Conservation (phyloP, 78 protist genomes). For the Dictyostelium citrinum region DNA sequence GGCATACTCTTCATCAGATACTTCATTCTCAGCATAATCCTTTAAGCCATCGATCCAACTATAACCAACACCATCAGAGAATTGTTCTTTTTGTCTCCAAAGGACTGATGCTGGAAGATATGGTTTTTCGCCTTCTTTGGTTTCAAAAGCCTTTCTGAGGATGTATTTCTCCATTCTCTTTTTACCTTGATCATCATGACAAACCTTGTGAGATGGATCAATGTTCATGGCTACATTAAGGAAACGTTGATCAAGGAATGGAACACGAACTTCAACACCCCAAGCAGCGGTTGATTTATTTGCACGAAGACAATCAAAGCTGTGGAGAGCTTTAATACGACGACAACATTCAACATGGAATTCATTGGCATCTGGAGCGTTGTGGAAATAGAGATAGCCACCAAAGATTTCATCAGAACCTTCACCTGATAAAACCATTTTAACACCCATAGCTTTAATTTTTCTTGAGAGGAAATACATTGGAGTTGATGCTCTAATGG, state of each 20-base stretch:
- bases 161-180: conserved; percentile 87
- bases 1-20: conserved; percentile 76
- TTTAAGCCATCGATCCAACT: conserved; percentile 92
- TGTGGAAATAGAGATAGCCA: conserved; percentile 84
- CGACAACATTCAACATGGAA: conserved; percentile 88
- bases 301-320: conserved; percentile 90
- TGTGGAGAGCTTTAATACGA: conserved; percentile 78
- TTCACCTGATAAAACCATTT: conserved; percentile 94
- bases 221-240: conserved; percentile 85
- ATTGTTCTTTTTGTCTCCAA: conserved; percentile 95
- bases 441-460: conserved; percentile 92
- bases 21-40: conserved; percentile 79
- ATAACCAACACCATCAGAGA: conserved; percentile 94
- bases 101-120: conserved; percentile 88
- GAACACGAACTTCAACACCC: conserved; percentile 94
- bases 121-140: conserved; percentile 74
- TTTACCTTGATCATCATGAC: conserved; percentile 48
- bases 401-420: conserved; percentile 93
- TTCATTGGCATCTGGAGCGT: conserved; percentile 86
- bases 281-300: conserved; percentile 90
- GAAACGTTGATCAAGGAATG: conserved; percentile 83
- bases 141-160: conserved; percentile 88
- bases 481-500: conserved; percentile 92
- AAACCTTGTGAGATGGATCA: conserved; percentile 84
- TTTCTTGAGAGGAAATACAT: conserved; percentile 89